Evolutionary conservation across 768 basidiomycete genomes (phyloP).

Genomic region (Hygrophorus russula): DNA sequence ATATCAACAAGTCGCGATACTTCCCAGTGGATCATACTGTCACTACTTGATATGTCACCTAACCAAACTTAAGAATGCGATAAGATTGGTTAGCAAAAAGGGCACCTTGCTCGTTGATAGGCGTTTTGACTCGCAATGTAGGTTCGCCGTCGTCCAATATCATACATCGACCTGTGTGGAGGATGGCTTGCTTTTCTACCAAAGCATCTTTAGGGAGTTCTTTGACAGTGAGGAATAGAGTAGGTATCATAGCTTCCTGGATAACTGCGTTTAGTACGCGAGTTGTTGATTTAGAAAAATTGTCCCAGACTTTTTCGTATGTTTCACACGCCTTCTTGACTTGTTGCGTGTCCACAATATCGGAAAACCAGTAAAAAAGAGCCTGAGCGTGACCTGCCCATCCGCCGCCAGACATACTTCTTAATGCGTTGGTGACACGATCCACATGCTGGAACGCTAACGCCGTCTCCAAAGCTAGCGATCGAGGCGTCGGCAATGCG

Average conservation of each 20-base stretch:
- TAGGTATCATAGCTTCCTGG: slow-evolving; percentile 19
- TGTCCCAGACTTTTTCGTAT: slow-evolving; percentile 8
- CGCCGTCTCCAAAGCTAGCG: slow-evolving; percentile 53
- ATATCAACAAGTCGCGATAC: slow-evolving; percentile 32
- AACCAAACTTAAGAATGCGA: background rate
- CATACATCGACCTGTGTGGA: slow-evolving; percentile 55
- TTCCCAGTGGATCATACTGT: slow-evolving; percentile 30
- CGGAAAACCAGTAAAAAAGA: slow-evolving; percentile 63
- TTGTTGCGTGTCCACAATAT: slow-evolving; percentile 23
- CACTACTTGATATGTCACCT: slow-evolving; percentile 10
- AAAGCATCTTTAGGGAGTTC: slow-evolving; percentile 61
- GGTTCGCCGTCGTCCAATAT: slow-evolving; percentile 35
- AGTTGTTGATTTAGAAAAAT: background rate
- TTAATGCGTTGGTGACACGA: slow-evolving; percentile 53
- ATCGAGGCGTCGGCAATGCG: slow-evolving; percentile 48
- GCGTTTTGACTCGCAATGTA: slow-evolving; percentile 20
- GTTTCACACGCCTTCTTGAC: slow-evolving; percentile 29
- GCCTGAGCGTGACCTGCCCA: slow-evolving; percentile 58
- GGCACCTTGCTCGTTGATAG: slow-evolving; percentile 31
- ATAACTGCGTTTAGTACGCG: slow-evolving; percentile 6
- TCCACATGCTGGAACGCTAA: slow-evolving; percentile 72
- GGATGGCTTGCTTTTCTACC: slow-evolving; percentile 65
- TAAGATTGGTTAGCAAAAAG: slow-evolving; percentile 1
- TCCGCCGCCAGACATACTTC: slow-evolving; percentile 37
- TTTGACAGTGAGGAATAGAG: slow-evolving; percentile 51